Percentiles rank a stretch among this genome's conserved stretches.
Conservation (phyloP, 495 filamentous ascomycete genomes). For the Penicillium herquei region DNA sequence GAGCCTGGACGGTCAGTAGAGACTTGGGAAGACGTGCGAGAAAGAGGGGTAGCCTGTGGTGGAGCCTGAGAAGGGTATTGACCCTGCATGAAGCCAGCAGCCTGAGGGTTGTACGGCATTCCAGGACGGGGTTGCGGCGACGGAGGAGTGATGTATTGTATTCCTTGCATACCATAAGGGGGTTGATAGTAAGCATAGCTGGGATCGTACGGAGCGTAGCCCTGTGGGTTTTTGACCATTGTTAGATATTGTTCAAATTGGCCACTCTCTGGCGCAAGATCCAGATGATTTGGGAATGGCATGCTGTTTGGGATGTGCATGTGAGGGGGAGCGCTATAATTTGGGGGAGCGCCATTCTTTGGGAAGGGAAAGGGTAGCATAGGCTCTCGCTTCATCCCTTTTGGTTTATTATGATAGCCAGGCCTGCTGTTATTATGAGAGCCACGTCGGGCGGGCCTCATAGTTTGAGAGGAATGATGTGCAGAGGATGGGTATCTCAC, state of each 20-base stretch:
- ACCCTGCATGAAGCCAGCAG: constrained; percentile 42
- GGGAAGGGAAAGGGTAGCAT: background rate
- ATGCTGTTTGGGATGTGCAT: constrained; percentile 6
- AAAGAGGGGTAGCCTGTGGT: constrained; percentile 66
- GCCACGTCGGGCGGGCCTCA: constrained; percentile 28
- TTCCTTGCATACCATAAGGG: constrained; percentile 48
- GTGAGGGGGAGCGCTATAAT: background rate
- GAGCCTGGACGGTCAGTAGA: constrained; percentile 76
- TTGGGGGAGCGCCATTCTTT: background rate
- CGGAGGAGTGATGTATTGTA: constrained; percentile 49
- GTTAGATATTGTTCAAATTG: constrained; percentile 77
- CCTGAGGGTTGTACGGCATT: constrained; percentile 51
- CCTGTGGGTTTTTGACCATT: constrained; percentile 54
- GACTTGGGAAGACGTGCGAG: constrained; percentile 78
- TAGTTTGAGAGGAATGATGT: constrained; percentile 2
- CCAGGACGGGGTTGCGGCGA: constrained; percentile 53
- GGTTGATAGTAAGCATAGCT: constrained; percentile 36
- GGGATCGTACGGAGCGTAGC: constrained; percentile 29
- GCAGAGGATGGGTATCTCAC: constrained; percentile 58
- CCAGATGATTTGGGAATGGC: constrained; percentile 21
- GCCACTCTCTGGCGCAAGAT: constrained; percentile 67
- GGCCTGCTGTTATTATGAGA: constrained; percentile 13
- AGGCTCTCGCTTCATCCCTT: background rate
- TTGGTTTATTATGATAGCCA: background rate
- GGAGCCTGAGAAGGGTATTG: constrained; percentile 55